phyloP scores from a whole-genome alignment of 495 filamentous ascomycete genomes.

The Penicillium cataractarum region DNA sequence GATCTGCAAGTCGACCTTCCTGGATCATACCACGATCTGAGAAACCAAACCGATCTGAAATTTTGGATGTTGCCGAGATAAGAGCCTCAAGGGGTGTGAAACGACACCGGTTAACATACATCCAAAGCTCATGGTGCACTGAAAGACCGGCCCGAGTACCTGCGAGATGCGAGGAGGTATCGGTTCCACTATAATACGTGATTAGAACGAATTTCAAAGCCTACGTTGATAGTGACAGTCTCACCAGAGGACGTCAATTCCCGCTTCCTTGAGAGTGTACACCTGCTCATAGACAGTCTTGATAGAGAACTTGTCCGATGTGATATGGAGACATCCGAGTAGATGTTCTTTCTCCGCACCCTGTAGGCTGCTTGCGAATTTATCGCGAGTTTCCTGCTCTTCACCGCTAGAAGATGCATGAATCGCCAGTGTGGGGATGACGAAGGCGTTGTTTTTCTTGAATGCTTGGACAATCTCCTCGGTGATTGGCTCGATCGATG shows the following conservation, averaged over 20 bases:
- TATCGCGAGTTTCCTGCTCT: constrained; percentile 16
- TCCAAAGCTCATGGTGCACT: constrained; percentile 20
- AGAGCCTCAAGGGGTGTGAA: constrained; percentile 18
- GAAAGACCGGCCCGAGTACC: constrained; percentile 16
- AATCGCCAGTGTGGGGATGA: constrained; percentile 11
- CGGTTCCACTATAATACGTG: constrained; percentile 8
- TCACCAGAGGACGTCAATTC: constrained; percentile 14
- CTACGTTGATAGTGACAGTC: too few species aligned
- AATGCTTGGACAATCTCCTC: constrained; percentile 15
- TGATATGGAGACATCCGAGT: constrained; percentile 14
- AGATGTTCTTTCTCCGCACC: constrained; percentile 13
- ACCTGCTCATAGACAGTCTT: constrained; percentile 15
- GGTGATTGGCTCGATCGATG: constrained; percentile 14
- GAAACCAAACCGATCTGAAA: constrained; percentile 11
- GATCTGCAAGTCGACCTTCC: constrained; percentile 13
- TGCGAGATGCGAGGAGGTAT: constrained; percentile 7
- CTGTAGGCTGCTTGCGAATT: constrained; percentile 3
- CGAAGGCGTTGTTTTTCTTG: constrained; percentile 20
- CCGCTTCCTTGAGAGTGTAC: constrained; percentile 14
- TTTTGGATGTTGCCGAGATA: constrained; percentile 13
- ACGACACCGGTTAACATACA: constrained; percentile 19
- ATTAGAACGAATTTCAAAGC: neutral
- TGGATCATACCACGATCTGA: constrained; percentile 11
- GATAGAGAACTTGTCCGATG: constrained; percentile 11
- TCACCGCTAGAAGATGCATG: constrained; percentile 14